These are phyloP conservation scores for Lipomyces orientalis DNA, from an alignment of 805 yeast species.

Conservation along the genomic window DNA sequence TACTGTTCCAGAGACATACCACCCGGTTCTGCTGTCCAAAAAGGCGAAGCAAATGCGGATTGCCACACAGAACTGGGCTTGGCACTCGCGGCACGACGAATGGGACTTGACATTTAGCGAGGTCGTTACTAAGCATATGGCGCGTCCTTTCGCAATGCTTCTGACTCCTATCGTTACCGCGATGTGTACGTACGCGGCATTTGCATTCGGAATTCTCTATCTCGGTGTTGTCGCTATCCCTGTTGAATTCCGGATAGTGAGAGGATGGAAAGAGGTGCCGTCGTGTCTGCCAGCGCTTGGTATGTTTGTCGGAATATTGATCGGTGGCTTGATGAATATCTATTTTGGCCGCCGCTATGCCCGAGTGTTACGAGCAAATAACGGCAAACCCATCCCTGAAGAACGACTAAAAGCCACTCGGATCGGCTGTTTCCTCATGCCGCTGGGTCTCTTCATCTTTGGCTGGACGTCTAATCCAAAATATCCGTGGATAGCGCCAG, in stretches of 20 bases:
- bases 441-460: constrained; percentile 68
- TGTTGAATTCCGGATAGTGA: constrained; percentile 43
- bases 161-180: constrained; percentile 54
- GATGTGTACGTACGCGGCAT: constrained; percentile 53
- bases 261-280: constrained; percentile 24
- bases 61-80: constrained; percentile 79
- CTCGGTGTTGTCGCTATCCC: constrained; percentile 51
- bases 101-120: constrained; percentile 72
- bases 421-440: constrained; percentile 57
- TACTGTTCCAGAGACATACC: constrained; percentile 52
- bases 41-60: constrained; percentile 59
- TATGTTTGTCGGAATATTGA: constrained; percentile 44
- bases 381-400: constrained; percentile 31
- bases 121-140: constrained; percentile 70
- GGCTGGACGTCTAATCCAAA: constrained; percentile 71
- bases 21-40: constrained; percentile 53
- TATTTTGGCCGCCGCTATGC: constrained; percentile 21
- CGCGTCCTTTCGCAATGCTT: constrained; percentile 80
- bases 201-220: constrained; percentile 54
- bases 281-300: constrained; percentile 38
- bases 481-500: constrained; percentile 67
- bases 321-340: constrained; percentile 42
- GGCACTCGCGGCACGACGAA: constrained; percentile 93
- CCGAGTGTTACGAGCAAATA: constrained; percentile 15
- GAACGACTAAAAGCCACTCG: constrained; percentile 47